These are phyloP conservation scores for Plasmodium reichenowi DNA, from an alignment of 169 alveolate genomes.

Conservation along the genomic window DNA sequence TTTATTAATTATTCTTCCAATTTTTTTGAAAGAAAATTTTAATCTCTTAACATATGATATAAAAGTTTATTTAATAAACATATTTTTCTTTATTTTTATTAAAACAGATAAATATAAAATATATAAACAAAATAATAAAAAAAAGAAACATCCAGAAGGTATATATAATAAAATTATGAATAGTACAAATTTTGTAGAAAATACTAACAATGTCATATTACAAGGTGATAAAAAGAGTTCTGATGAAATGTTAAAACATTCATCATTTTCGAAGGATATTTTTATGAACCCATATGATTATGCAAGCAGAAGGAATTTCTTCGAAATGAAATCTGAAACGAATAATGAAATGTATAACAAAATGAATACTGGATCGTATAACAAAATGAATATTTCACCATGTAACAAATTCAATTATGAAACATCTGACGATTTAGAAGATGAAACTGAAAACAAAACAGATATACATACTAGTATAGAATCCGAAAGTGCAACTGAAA, in stretches of 20 bases:
- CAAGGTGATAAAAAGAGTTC: conserved; percentile 8
- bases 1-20: conserved; percentile 45
- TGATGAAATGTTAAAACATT: conserved; percentile 1
- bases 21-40: conserved; percentile 46
- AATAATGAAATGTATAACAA: not conserved
- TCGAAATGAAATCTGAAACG: conserved; percentile 23
- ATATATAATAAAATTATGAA: not conserved
- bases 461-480: conserved; percentile 29
- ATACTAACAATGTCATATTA: conserved; percentile 7
- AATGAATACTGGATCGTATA: not conserved
- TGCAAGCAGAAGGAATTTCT: conserved; percentile 17
- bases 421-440: conserved; percentile 28
- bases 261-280: conserved; percentile 12
- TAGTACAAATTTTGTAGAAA: conserved; percentile 4
- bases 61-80: conserved; percentile 61
- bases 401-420: not conserved
- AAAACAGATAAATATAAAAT: conserved; percentile 57
- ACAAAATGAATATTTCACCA: not conserved
- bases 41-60: conserved; percentile 45
- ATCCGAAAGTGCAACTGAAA: conserved; percentile 37
- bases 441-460: conserved; percentile 37
- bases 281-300: conserved; percentile 1
- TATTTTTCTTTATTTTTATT: conserved; percentile 52
- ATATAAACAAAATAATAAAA: conserved; percentile 19
- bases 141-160: not conserved